Conservation (phyloP, 441 rosid species). For the Melastoma candidum region DNA sequence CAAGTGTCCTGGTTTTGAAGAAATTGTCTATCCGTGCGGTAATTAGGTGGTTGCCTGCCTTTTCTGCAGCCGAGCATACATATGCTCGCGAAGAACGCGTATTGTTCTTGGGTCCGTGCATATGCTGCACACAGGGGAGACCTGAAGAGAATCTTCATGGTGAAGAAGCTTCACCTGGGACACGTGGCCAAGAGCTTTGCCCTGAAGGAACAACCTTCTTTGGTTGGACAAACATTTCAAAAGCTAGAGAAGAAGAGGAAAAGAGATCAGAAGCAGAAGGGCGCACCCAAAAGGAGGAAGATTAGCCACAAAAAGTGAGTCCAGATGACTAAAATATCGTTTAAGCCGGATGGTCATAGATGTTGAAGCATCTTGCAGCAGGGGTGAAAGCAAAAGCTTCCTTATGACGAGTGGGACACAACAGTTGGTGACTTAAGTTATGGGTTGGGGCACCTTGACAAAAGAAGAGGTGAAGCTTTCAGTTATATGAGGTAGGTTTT, state of each 20-base stretch:
- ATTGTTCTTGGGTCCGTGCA: slow-evolving; percentile 92
- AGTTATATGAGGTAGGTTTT: no score
- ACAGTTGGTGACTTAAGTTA: no score
- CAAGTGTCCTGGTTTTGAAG: not conserved
- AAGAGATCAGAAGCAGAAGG: slow-evolving; percentile 51
- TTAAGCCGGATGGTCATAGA: no score
- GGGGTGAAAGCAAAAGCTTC: no score
- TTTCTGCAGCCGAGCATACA: slow-evolving; percentile 48
- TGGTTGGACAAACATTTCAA: slow-evolving; percentile 65
- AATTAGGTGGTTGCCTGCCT: slow-evolving; percentile 1
- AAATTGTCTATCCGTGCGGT: not conserved
- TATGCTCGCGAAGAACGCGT: slow-evolving; percentile 65
- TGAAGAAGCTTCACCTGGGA: slow-evolving; percentile 90
- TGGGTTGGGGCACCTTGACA: no score
- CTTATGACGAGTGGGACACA: no score
- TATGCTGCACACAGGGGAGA: slow-evolving; percentile 90
- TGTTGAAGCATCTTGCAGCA: no score
- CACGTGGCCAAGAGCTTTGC: slow-evolving; percentile 96
- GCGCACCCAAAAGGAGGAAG: slow-evolving; percentile 42
- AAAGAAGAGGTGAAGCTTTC: no score
- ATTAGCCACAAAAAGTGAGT: slow-evolving; percentile 22
- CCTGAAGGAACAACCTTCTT: slow-evolving; percentile 76
- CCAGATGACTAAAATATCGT: no score
- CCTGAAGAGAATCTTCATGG: slow-evolving; percentile 71
- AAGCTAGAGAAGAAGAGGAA: slow-evolving; percentile 69